phyloP scores from a whole-genome alignment of 129 eudicot species.

The Flaveria bidentis region DNA sequence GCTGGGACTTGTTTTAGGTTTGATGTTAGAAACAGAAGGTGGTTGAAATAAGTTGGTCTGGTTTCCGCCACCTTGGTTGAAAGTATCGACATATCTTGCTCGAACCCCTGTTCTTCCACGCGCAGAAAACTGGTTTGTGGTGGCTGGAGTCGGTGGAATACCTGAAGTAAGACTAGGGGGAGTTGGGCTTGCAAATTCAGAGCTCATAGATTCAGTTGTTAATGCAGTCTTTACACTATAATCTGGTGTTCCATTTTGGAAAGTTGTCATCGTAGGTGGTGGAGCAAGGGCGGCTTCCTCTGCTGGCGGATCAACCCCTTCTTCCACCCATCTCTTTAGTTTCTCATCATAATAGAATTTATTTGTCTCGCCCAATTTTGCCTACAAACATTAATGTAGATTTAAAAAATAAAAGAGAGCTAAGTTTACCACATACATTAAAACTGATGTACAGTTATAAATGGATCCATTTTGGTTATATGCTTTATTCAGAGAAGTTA shows the following conservation, averaged over 20 bases:
- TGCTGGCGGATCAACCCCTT: slow-evolving; percentile 82
- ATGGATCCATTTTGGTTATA: not conserved
- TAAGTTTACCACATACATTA: not conserved
- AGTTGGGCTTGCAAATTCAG: slow-evolving; percentile 55
- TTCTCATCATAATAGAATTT: slow-evolving; percentile 89
- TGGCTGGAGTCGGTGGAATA: slow-evolving; percentile 81
- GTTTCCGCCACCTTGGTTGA: slow-evolving; percentile 82
- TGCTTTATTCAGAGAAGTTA: not conserved
- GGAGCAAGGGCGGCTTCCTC: slow-evolving; percentile 84
- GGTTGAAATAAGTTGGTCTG: slow-evolving; percentile 71
- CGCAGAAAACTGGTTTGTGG: slow-evolving; percentile 84
- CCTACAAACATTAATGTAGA: slow-evolving; percentile 48
- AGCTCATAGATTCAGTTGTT: slow-evolving; percentile 49
- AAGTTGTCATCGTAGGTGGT: slow-evolving; percentile 69
- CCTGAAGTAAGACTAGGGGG: slow-evolving; percentile 57
- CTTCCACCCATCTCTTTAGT: slow-evolving; percentile 97
- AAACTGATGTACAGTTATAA: slow-evolving; percentile 9
- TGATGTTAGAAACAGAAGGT: slow-evolving; percentile 63
- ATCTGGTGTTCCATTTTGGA: slow-evolving; percentile 72
- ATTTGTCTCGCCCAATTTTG: slow-evolving; percentile 84
- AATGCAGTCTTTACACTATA: slow-evolving; percentile 58
- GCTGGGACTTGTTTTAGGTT: slow-evolving; percentile 35
- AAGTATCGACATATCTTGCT: slow-evolving; percentile 95
- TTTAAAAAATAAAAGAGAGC: not conserved
- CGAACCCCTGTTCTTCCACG: slow-evolving; percentile 90